These are phyloP conservation scores for Oryza meridionalis DNA, from an alignment of 176 grass and related monocot species.

Conservation along the genomic window DNA sequence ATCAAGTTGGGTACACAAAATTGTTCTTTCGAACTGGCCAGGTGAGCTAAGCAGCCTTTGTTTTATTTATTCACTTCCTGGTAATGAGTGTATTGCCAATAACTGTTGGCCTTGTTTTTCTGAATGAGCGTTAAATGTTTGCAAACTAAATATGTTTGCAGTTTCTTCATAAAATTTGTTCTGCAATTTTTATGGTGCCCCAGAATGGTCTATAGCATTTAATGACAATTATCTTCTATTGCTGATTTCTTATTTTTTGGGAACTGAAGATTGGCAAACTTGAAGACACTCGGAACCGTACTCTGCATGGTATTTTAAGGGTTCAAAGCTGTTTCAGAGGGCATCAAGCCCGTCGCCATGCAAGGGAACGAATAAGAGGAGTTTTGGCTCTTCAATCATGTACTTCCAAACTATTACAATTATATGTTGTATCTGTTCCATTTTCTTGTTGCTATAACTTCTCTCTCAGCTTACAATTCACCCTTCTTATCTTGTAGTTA, in stretches of 20 bases:
- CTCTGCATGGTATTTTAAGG: conserved; percentile 95
- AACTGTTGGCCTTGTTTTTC: conserved; percentile 13
- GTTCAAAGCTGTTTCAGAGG: conserved; percentile 99
- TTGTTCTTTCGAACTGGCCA: conserved; percentile 98
- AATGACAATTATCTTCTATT: conserved; percentile 32
- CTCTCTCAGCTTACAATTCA: conserved; percentile 33
- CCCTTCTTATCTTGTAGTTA: conserved; percentile 51
- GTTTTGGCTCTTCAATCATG: conserved; percentile 92
- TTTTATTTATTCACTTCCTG: conserved; percentile 25
- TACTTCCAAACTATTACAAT: conserved; percentile 39
- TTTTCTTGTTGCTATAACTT: not conserved
- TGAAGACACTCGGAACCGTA: conserved; percentile 94
- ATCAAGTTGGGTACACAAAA: conserved; percentile 99
- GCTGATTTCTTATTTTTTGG: conserved; percentile 16
- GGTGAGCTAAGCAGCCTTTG: conserved; percentile 48
- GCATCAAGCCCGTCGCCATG: conserved; percentile 70
- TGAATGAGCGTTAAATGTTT: conserved; percentile 31
- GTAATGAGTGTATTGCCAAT: not conserved
- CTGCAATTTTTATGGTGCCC: not conserved
- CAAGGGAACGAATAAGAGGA: conserved; percentile 66
- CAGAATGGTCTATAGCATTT: conserved; percentile 22
- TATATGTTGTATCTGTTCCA: conserved; percentile 2
- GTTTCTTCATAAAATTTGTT: not conserved
- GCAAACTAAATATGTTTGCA: not conserved
- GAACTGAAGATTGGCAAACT: conserved; percentile 81